Conservation (phyloP, 2,329 filamentous ascomycete species). For the Diaporthe capsici region DNA sequence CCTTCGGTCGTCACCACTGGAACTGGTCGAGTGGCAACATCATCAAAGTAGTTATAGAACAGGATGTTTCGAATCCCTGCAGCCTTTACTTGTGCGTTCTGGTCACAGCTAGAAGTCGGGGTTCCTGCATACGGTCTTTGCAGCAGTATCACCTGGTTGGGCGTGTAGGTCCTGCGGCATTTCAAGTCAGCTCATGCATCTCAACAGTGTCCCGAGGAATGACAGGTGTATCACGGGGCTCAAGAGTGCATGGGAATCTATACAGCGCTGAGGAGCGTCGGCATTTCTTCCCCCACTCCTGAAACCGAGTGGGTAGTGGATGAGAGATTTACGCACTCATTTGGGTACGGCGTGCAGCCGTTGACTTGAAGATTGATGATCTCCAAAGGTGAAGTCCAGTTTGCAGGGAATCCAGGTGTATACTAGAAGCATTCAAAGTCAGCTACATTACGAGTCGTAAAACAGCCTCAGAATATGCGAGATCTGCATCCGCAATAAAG, state of each 20-base stretch:
- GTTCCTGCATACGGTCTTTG: conserved; percentile 27
- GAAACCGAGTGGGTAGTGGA: too few species aligned
- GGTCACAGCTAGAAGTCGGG: conserved; percentile 2
- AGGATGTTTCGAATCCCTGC: conserved; percentile 32
- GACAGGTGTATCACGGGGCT: background rate
- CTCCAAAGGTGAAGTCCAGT: conserved; percentile 32
- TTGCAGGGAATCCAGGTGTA: conserved; percentile 32
- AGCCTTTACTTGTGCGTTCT: conserved; percentile 20
- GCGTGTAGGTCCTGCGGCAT: background rate
- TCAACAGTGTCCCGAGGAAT: too few species aligned
- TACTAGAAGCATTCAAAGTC: background rate
- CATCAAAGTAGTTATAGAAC: conserved; percentile 28
- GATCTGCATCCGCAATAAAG: too few species aligned
- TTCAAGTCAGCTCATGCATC: background rate
- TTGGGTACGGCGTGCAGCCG: conserved; percentile 31
- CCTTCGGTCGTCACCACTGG: conserved; percentile 22
- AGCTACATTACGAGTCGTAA: background rate
- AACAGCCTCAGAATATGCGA: background rate
- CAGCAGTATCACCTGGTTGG: conserved; percentile 29
- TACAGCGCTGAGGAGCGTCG: too few species aligned
- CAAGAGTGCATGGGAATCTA: background rate
- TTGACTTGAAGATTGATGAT: conserved; percentile 29
- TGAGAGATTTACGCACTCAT: background rate
- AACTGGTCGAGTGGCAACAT: conserved; percentile 28
- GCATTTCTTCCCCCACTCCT: too few species aligned